A percentile compares a stretch with the other conserved stretches of the same genome.
These are phyloP conservation scores for Pythium myriotylum DNA, from an alignment of 352 stramenopile genomes.

Conservation along the genomic window DNA sequence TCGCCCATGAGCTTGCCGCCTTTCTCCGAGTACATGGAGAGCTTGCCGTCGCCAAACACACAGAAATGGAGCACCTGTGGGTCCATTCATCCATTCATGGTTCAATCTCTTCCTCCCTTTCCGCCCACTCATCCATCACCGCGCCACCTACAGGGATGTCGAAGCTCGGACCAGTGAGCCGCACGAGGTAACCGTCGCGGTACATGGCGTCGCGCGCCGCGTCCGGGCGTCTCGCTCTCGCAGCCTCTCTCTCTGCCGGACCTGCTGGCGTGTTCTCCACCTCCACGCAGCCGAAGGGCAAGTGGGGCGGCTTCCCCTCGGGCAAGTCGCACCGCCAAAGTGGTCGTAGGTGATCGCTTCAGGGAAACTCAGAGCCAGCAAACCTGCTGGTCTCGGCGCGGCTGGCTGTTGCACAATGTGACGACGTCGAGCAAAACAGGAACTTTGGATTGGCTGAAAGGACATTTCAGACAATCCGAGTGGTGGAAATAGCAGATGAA, in stretches of 20 bases:
- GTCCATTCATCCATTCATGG: too few relatives aligned
- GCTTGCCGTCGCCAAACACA: conserved; percentile 75
- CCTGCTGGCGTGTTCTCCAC: background rate
- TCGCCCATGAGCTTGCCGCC: conserved; percentile 63
- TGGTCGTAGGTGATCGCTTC: background rate
- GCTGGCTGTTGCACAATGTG: conserved; percentile 17
- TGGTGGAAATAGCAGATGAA: background rate
- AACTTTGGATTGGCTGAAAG: conserved; percentile 12
- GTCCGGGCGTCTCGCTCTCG: background rate
- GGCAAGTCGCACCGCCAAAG: too few relatives aligned
- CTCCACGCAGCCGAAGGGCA: too few relatives aligned
- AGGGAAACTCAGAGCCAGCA: conserved; percentile 23
- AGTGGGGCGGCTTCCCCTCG: too few relatives aligned
- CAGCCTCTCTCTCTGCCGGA: background rate
- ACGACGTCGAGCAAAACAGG: background rate
- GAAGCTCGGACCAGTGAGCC: conserved; percentile 50
- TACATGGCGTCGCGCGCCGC: too few relatives aligned
- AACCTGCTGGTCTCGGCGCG: conserved; percentile 13
- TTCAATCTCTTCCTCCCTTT: too few relatives aligned
- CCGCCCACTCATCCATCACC: background rate
- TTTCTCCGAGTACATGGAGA: conserved; percentile 79
- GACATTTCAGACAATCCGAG: background rate
- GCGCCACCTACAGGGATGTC: conserved; percentile 45
- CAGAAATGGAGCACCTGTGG: conserved; percentile 74
- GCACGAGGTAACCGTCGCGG: conserved; percentile 78